Evolutionary conservation across 108 stramenopile genomes (phyloP).

Genomic region (Nannochloropsis salina): DNA sequence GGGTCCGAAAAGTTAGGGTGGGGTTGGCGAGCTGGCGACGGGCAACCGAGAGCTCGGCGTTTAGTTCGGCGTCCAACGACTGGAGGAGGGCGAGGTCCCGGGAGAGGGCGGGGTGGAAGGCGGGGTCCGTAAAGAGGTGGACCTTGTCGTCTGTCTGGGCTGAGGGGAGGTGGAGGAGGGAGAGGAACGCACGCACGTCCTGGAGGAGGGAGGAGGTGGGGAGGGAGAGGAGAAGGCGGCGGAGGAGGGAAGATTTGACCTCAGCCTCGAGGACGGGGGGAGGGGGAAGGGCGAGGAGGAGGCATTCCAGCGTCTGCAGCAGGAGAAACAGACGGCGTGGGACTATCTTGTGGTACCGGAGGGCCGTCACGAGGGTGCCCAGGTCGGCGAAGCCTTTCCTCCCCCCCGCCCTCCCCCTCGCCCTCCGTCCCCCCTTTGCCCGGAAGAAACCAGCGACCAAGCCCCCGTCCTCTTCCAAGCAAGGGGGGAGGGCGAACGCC

Average conservation of each 20-base stretch:
- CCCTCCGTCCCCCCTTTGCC: not conserved
- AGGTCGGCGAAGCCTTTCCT: constrained; percentile 32
- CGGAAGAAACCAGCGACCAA: not conserved
- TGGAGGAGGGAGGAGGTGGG: not conserved
- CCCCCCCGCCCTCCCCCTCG: not conserved
- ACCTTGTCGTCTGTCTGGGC: not conserved
- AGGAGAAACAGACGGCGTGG: constrained; percentile 34
- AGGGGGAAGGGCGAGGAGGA: not conserved
- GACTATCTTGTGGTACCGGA: constrained; percentile 30
- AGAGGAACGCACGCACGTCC: not conserved
- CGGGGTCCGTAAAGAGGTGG: not conserved
- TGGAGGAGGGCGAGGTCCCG: not conserved
- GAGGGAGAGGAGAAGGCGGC: not conserved
- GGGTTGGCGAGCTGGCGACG: not conserved
- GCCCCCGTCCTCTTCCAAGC: constrained; percentile 22
- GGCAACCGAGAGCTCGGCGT: not conserved
- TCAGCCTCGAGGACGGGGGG: not conserved
- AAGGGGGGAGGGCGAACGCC: constrained; percentile 23
- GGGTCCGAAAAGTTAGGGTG: not conserved
- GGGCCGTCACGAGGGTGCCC: constrained; percentile 28
- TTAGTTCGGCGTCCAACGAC: not conserved
- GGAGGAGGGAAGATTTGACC: not conserved
- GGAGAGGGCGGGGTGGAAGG: constrained; percentile 9
- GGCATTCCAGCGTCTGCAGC: constrained; percentile 25
- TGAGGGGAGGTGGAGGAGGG: not conserved